Conservation (phyloP, 2,329 filamentous ascomycete genomes). For the Nigrospora sphaerica region DNA sequence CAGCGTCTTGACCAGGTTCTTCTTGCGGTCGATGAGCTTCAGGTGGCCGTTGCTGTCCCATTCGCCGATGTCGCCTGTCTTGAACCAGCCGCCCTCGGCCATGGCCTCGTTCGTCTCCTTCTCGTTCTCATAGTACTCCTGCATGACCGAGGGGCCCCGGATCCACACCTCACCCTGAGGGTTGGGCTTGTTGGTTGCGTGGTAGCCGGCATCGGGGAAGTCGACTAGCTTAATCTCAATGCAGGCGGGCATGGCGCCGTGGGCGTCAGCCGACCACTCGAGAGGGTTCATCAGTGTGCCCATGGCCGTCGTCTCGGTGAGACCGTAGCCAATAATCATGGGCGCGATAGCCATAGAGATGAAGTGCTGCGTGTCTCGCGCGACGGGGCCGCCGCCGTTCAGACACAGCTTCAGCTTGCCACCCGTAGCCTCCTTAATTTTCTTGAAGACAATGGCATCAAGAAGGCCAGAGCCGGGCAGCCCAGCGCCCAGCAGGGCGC, state of each 20-base stretch:
- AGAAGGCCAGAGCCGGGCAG: constrained; percentile 62
- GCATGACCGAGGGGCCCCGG: constrained; percentile 63
- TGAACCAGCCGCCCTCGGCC: constrained; percentile 76
- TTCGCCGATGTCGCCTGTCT: constrained; percentile 79
- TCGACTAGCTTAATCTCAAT: constrained; percentile 83
- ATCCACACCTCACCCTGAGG: constrained; percentile 88
- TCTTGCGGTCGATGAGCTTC: constrained; percentile 78
- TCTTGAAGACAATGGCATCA: constrained; percentile 80
- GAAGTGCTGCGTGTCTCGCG: constrained; percentile 80
- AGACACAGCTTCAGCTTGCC: constrained; percentile 73
- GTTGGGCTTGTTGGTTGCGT: constrained; percentile 63
- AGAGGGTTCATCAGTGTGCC: constrained; percentile 67
- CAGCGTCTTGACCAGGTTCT: constrained; percentile 79
- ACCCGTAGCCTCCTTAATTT: constrained; percentile 84
- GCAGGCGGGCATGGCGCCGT: constrained; percentile 67
- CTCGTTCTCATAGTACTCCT: constrained; percentile 70
- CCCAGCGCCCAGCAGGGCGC: constrained; percentile 41
- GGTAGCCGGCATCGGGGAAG: constrained; percentile 77
- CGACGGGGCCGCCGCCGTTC: constrained; percentile 79
- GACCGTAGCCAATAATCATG: constrained; percentile 83
- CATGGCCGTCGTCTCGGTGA: constrained; percentile 80
- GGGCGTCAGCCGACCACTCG: constrained; percentile 67
- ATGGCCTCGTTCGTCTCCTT: constrained; percentile 67
- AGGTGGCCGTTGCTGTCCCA: constrained; percentile 67
- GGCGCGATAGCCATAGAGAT: constrained; percentile 83